These are phyloP conservation scores for Suillus placidus DNA, from an alignment of 768 basidiomycete species.

Conservation along the genomic window DNA sequence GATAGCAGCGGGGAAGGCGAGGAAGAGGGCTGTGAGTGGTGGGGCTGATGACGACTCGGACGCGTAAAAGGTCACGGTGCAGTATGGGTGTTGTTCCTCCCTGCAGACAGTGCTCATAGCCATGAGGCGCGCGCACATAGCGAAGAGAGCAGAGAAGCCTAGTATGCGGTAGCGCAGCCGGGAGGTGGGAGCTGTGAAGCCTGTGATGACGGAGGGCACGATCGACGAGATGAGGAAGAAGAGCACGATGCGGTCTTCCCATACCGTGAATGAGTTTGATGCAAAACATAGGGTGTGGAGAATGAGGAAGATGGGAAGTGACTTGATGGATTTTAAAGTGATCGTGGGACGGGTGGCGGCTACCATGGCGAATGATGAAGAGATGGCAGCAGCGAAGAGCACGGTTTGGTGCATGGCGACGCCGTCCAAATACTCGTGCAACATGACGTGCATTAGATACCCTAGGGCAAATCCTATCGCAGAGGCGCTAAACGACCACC, in stretches of 20 bases:
- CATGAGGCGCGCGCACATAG: slow-evolving; percentile 73
- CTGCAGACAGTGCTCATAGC: slow-evolving; percentile 85
- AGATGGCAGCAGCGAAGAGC: slow-evolving; percentile 51
- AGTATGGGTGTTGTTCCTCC: slow-evolving; percentile 92
- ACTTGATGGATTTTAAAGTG: slow-evolving; percentile 18
- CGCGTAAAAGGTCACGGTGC: slow-evolving; percentile 86
- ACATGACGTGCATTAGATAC: slow-evolving; percentile 35
- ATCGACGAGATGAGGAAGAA: slow-evolving; percentile 74
- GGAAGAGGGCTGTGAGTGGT: slow-evolving; percentile 56
- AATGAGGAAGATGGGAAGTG: slow-evolving; percentile 52
- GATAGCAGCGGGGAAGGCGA: slow-evolving; percentile 59
- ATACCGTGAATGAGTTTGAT: slow-evolving; percentile 97
- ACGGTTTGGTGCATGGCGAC: slow-evolving; percentile 53
- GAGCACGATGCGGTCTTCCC: slow-evolving; percentile 86
- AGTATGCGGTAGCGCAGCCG: slow-evolving; percentile 77
- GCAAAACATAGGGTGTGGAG: slow-evolving; percentile 79
- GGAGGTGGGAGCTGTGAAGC: slow-evolving; percentile 66
- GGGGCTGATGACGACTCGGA: slow-evolving; percentile 71
- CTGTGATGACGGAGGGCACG: slow-evolving; percentile 58
- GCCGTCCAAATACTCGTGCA: slow-evolving; percentile 43
- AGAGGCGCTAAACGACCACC: slow-evolving; percentile 36
- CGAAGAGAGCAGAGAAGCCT: slow-evolving; percentile 67
- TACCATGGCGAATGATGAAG: slow-evolving; percentile 50
- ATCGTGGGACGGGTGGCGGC: slow-evolving; percentile 43
- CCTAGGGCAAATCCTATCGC: slow-evolving; percentile 40